These are phyloP conservation scores for Wickerhamomyces tratensis DNA, from an alignment of 805 yeast species.

Conservation along the genomic window DNA sequence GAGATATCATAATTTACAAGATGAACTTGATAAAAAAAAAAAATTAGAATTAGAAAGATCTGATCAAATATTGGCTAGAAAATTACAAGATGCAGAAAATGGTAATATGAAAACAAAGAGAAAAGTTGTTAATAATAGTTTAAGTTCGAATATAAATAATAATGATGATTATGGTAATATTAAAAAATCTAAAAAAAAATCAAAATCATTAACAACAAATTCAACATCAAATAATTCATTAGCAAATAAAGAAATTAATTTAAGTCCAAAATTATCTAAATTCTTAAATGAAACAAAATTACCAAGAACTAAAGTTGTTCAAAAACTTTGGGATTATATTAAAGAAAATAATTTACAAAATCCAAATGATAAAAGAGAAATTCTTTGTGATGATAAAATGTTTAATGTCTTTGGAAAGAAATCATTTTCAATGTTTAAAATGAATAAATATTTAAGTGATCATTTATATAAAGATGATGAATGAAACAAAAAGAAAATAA, in stretches of 20 bases:
- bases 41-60: slow-evolving; percentile 31
- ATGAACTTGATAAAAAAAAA: slow-evolving; percentile 20
- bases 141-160: too few species aligned
- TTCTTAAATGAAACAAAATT: slow-evolving; percentile 36
- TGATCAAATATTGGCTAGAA: slow-evolving; percentile 44
- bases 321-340: slow-evolving; percentile 62
- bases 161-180: not conserved
- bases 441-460: slow-evolving; percentile 43
- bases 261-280: slow-evolving; percentile 41
- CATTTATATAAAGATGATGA: slow-evolving; percentile 32
- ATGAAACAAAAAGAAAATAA: not conserved
- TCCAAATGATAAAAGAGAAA: slow-evolving; percentile 54
- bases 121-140: slow-evolving; percentile 2
- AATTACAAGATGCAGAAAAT: slow-evolving; percentile 26
- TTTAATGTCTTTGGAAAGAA: slow-evolving; percentile 48
- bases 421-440: slow-evolving; percentile 42
- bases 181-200: slow-evolving; percentile 2
- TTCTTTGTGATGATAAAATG: slow-evolving; percentile 52
- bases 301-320: slow-evolving; percentile 65
- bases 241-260: slow-evolving; percentile 30
- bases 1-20: slow-evolving; percentile 40
- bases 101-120: slow-evolving; percentile 9
- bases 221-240: slow-evolving; percentile 23
- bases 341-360: slow-evolving; percentile 54
- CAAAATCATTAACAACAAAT: slow-evolving; percentile 9